Evolutionary conservation across 345 rosid genomes (phyloP), one percentile per base, ranked within the genome.

Genomic region (Gossypium turneri): DNA sequence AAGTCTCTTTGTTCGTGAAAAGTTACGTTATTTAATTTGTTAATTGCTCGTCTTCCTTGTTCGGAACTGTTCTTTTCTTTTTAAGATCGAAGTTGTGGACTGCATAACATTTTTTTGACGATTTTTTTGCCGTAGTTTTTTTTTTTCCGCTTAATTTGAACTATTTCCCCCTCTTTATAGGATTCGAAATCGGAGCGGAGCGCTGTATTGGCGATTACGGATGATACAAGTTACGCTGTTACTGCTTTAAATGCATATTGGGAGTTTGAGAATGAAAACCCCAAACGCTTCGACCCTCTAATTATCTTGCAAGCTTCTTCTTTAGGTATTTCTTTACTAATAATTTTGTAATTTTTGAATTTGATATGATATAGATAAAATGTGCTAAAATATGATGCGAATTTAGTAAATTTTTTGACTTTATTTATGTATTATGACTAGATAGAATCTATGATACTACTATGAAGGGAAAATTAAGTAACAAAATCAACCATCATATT

Each of bases 301-400:
- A 76, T 89, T 50, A 77, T 89, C 55, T 85, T 92, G 17, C 96
- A 89, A 79, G 92, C 96, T 17, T 85, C 90, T 51, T 74, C 81
- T 53, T 62, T 84, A 65, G 83, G 97, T 90, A 86, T 52, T 25
- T 27, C 71, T 65, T 22, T 2, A 2, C 76, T 41, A 34, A 34
- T 34, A 34, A 34, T 34, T 5, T 34, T 34, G 41, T 34, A 34
- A 5, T 5, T 34, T 34, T 34, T 34, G 7, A 34, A 34, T 34
- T 34, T 34, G 41, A 34, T 34, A 5, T 34, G 7, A 5, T 34
- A 34, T 5, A 6, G 41, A 5, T 34, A 34, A 34, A 34, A 34
- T 34, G 41, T 34, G 41, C 41, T 34, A 5, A 34, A 5, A 34
- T 34, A 34, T 5, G 7, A 34, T 5, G 5, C 1, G 41, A 34